Evolutionary conservation across 257 asterid species (phyloP).

Genomic region (Ilex aquifolium): DNA sequence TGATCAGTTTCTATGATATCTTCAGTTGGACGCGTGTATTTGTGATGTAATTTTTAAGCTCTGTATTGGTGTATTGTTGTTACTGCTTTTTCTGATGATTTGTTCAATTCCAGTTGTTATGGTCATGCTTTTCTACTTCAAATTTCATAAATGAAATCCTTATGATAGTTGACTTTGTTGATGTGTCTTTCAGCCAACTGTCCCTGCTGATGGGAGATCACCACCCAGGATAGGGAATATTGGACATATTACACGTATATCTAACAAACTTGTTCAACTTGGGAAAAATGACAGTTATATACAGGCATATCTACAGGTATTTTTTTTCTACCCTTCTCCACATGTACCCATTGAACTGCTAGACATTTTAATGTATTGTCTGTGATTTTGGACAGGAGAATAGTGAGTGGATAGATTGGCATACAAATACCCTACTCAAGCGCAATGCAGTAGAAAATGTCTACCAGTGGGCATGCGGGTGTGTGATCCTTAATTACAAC

Average conservation of each 20-base stretch:
- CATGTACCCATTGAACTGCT: too few species aligned
- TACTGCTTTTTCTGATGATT: not conserved
- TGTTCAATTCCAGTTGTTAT: too few species aligned
- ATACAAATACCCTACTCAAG: constrained; percentile 50
- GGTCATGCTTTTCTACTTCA: too few species aligned
- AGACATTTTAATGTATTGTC: too few species aligned
- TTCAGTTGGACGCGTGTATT: not conserved
- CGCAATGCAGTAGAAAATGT: constrained; percentile 80
- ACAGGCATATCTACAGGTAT: constrained; percentile 66
- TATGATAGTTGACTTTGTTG: constrained; percentile 2
- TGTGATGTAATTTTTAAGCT: not conserved
- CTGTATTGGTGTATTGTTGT: not conserved
- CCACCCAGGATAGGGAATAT: constrained; percentile 83
- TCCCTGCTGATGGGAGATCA: constrained; percentile 54
- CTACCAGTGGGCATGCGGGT: constrained; percentile 89
- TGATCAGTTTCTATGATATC: not conserved
- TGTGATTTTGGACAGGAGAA: constrained; percentile 41
- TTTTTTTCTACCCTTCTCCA: not conserved
- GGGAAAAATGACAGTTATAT: constrained; percentile 45
- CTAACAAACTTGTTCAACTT: constrained; percentile 71
- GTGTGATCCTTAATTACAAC: constrained; percentile 19
- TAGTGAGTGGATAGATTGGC: constrained; percentile 77
- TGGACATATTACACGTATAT: constrained; percentile 81
- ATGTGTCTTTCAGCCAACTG: constrained; percentile 52
- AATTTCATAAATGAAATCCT: not conserved